Evolutionary conservation across 257 asterid genomes (phyloP).

Genomic region (Solanum tacnaense): DNA sequence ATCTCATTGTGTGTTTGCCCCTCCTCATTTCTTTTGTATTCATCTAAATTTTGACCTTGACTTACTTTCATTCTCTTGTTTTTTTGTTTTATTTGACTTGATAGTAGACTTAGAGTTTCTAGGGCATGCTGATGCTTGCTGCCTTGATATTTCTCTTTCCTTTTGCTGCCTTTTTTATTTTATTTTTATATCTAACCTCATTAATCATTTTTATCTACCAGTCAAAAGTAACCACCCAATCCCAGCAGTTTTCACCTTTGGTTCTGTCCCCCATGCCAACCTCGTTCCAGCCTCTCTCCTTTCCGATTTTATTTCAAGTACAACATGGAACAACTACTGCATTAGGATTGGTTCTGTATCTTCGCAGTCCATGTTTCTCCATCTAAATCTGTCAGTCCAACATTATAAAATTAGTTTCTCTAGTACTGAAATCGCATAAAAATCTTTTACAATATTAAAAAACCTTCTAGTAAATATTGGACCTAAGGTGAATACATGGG

Average conservation of each 20-base stretch:
- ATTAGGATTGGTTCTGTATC: not conserved
- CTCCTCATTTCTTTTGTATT: not conserved
- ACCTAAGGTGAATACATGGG: not conserved
- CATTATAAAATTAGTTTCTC: not conserved
- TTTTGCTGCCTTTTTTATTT: not conserved
- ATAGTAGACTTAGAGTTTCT: not conserved
- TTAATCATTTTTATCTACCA: not conserved
- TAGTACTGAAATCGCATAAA: not conserved
- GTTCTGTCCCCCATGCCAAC: not conserved
- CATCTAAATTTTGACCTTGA: not conserved
- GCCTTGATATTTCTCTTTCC: not conserved
- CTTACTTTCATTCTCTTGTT: not conserved
- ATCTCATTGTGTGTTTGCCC: not conserved
- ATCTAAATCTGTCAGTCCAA: not conserved
- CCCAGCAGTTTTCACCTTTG: not conserved
- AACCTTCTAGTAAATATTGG: not conserved
- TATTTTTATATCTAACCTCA: not conserved
- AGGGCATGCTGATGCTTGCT: not conserved
- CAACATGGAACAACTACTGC: not conserved
- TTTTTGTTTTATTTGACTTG: not conserved
- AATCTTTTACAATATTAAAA: not conserved
- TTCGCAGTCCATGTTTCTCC: not conserved
- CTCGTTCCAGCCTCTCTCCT: not conserved
- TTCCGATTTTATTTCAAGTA: not conserved
- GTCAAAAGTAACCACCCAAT: not conserved